Conservation (phyloP, 495 filamentous ascomycete species). For the Neurospora sp. region DNA sequence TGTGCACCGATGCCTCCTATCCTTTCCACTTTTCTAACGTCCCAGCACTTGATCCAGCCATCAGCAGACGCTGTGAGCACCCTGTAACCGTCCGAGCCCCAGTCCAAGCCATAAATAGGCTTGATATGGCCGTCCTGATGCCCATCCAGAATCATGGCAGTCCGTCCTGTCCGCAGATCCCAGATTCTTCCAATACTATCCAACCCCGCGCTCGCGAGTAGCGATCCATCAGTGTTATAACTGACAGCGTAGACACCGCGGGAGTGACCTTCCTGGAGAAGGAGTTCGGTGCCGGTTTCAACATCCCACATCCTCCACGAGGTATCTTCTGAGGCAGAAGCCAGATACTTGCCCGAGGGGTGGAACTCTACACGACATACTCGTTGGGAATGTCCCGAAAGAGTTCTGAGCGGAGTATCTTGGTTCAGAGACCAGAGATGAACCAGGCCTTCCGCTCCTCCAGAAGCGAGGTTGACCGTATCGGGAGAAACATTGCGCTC, state of each 20-base stretch:
- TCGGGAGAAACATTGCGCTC: conserved; percentile 57
- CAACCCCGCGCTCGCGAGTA: conserved; percentile 80
- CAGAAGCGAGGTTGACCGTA: conserved; percentile 77
- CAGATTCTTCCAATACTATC: conserved; percentile 94
- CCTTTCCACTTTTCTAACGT: conserved; percentile 76
- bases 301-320: conserved; percentile 98
- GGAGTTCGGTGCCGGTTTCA: conserved; percentile 67
- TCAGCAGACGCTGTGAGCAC: conserved; percentile 86
- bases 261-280: conserved; percentile 90
- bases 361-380: conserved; percentile 93
- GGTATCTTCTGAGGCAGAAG: conserved; percentile 90
- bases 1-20: conserved; percentile 83
- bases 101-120: conserved; percentile 86
- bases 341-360: conserved; percentile 80
- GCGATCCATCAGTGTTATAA: conserved; percentile 83
- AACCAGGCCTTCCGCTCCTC: conserved; percentile 81
- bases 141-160: conserved; percentile 86
- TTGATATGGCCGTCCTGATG: conserved; percentile 81
- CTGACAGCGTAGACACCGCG: conserved; percentile 80
- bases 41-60: conserved; percentile 97
- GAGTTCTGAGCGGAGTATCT: conserved; percentile 71
- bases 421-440: conserved; percentile 83
- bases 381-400: conserved; percentile 76
- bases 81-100: conserved; percentile 82
- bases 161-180: conserved; percentile 90